Conservation (phyloP, 1,284 basidiomycete genomes). For the Bjerkandera adusta region DNA sequence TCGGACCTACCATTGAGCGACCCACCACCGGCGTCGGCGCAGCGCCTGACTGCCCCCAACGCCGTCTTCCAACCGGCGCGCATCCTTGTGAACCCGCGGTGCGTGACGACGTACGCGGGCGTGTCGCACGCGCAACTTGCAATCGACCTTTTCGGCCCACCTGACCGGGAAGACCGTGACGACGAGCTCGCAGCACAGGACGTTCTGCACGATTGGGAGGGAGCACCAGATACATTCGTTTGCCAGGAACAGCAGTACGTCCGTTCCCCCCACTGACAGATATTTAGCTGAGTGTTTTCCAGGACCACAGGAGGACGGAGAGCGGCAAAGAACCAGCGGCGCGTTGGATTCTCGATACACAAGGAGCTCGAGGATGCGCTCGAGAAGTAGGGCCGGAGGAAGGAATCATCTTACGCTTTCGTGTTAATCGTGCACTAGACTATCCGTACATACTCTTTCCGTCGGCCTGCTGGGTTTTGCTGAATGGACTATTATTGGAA, state of each 20-base stretch:
- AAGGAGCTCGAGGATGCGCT: slow-evolving; percentile 51
- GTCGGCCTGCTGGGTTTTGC: too few species aligned
- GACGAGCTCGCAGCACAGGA: slow-evolving; percentile 62
- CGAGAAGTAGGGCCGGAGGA: not conserved
- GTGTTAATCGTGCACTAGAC: too few species aligned
- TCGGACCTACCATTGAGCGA: slow-evolving; percentile 45
- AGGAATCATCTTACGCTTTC: not conserved
- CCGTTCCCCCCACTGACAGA: not conserved
- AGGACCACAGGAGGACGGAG: slow-evolving; percentile 88
- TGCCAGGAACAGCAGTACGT: slow-evolving; percentile 89
- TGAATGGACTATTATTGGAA: too few species aligned
- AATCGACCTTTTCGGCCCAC: slow-evolving; percentile 80
- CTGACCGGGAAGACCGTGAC: slow-evolving; percentile 58
- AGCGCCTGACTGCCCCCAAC: slow-evolving; percentile 76
- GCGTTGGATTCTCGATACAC: slow-evolving; percentile 85
- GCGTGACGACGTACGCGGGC: slow-evolving; percentile 94
- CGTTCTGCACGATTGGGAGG: slow-evolving; percentile 89
- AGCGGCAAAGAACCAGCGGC: slow-evolving; percentile 86
- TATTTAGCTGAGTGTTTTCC: not conserved
- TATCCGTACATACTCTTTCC: too few species aligned
- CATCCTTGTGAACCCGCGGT: slow-evolving; percentile 91
- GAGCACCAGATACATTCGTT: slow-evolving; percentile 92
- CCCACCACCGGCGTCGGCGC: slow-evolving; percentile 32
- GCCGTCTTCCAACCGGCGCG: slow-evolving; percentile 82
- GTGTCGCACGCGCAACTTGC: slow-evolving; percentile 93